A percentile compares a stretch with the other conserved stretches of the same genome.
phyloP scores from a whole-genome alignment of 257 asterid species.

The Salvia splendens region DNA sequence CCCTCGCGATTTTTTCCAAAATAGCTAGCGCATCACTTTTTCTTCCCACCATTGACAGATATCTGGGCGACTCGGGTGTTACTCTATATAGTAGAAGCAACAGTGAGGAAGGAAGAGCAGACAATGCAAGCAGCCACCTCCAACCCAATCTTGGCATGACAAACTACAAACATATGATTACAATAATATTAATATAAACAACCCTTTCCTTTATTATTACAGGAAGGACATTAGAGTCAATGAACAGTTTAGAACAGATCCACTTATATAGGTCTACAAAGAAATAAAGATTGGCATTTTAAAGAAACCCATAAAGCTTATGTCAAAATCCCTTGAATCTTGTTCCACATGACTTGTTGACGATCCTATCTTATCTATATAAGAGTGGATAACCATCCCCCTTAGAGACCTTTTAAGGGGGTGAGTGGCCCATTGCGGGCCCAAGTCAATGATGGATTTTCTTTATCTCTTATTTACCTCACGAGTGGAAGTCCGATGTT shows the following conservation, averaged over 20 bases:
- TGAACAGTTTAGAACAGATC: background rate
- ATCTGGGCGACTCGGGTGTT: constrained; percentile 64
- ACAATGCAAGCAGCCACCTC: constrained; percentile 67
- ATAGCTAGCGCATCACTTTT: constrained; percentile 45
- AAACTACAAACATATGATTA: constrained; percentile 39
- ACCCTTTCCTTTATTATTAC: constrained; percentile 4
- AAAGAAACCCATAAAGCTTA: no score
- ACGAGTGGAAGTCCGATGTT: no score
- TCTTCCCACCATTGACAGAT: constrained; percentile 54
- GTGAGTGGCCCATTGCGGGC: no score
- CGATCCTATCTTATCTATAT: no score
- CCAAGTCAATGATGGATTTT: no score
- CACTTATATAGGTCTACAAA: background rate
- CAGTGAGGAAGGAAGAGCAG: constrained; percentile 58
- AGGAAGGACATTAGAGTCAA: constrained; percentile 13
- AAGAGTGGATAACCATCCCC: no score
- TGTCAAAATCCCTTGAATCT: no score
- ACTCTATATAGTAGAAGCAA: constrained; percentile 51
- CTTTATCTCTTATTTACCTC: no score
- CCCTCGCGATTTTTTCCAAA: constrained; percentile 49
- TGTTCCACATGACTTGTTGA: no score
- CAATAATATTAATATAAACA: background rate
- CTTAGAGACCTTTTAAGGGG: no score
- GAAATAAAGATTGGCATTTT: background rate
- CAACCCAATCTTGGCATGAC: constrained; percentile 66